phyloP scores from a whole-genome alignment of 345 rosid genomes.

The Brassica carinata region DNA sequence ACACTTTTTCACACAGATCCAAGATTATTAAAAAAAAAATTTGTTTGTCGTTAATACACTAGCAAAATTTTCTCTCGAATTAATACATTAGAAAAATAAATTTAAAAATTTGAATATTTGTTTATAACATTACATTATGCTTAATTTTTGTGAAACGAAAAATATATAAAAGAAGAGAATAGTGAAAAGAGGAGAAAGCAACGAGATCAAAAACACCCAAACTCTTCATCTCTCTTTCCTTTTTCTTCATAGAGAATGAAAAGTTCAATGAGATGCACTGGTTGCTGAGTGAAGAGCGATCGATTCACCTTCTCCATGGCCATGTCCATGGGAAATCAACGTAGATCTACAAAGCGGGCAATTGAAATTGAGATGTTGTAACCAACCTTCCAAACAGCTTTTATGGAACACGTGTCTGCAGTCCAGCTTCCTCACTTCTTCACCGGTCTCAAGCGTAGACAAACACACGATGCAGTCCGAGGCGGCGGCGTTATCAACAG shows the following conservation, averaged over 20 bases:
- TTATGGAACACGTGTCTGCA: constrained; percentile 86
- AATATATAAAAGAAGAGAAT: background rate
- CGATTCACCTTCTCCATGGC: constrained; percentile 25
- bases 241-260: background rate
- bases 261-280: constrained; percentile 13
- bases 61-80: too few relatives aligned
- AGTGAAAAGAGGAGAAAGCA: constrained; percentile 22
- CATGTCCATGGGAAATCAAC: constrained; percentile 31
- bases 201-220: constrained; percentile 33
- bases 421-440: constrained; percentile 69
- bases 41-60: too few relatives aligned
- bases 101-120: too few relatives aligned
- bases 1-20: too few relatives aligned
- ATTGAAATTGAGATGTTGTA: constrained; percentile 60
- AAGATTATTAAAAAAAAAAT: too few relatives aligned
- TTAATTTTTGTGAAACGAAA: too few relatives aligned
- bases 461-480: constrained; percentile 69
- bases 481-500: constrained; percentile 21
- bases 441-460: constrained; percentile 61
- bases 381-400: constrained; percentile 81
- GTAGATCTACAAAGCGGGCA: constrained; percentile 80
- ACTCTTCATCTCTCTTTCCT: constrained; percentile 18
- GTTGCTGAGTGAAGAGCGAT: background rate
- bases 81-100: too few relatives aligned
- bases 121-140: too few relatives aligned